phyloP scores from a whole-genome alignment of 2,329 filamentous ascomycete genomes.

The Cytospora schulzeri region DNA sequence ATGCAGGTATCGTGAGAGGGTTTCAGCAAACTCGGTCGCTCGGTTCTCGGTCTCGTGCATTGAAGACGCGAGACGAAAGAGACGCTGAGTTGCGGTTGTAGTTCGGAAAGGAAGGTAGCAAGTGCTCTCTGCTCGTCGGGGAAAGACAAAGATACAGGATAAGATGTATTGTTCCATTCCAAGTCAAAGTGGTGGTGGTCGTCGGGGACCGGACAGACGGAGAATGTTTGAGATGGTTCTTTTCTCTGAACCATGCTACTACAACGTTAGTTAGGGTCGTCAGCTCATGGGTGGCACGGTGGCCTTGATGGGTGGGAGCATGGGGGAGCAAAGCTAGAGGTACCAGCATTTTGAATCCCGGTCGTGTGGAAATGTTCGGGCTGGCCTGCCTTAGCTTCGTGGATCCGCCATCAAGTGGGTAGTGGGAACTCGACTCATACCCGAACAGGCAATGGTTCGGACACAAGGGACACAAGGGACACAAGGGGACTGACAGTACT shows the following conservation, averaged over 20 bases:
- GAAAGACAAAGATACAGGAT: not conserved
- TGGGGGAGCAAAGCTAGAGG: not conserved
- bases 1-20: slow-evolving; percentile 9
- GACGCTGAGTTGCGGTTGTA: not conserved
- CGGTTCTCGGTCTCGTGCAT: slow-evolving; percentile 18
- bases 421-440: not conserved
- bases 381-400: slow-evolving; percentile 18
- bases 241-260: not conserved
- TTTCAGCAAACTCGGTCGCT: slow-evolving; percentile 8
- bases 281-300: slow-evolving; percentile 18
- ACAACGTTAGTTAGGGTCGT: not conserved
- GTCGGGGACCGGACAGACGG: slow-evolving; percentile 26
- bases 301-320: not conserved
- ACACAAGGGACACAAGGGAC: slow-evolving; percentile 24
- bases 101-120: slow-evolving; percentile 8
- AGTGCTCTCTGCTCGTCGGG: not conserved
- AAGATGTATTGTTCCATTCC: not conserved
- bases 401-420: slow-evolving; percentile 11
- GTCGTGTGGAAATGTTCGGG: slow-evolving; percentile 20
- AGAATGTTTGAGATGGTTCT: slow-evolving; percentile 5
- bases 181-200: not conserved
- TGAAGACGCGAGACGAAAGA: slow-evolving; percentile 4
- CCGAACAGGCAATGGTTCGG: slow-evolving; percentile 21
- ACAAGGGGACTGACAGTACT: slow-evolving; percentile 2
- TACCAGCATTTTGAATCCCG: slow-evolving; percentile 22